Evolutionary conservation across 2,329 filamentous ascomycete species (phyloP), one percentile per base, ranked within the genome.

Genomic region (Verticillium longisporum): DNA sequence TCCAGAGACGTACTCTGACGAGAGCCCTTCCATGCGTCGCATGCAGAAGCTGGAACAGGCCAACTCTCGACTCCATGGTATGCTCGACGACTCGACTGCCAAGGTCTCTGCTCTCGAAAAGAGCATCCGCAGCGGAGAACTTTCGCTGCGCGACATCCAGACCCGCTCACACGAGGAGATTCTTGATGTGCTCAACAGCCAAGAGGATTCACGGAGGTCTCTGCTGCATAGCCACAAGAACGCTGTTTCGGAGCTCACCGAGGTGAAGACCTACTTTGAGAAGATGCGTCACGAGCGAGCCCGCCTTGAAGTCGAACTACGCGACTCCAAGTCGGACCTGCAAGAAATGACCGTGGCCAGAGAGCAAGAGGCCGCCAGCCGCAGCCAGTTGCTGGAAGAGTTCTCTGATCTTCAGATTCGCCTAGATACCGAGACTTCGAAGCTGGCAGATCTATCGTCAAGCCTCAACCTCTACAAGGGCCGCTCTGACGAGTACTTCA

Each of bases 401-500:
- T 97, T 94, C 73, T 88, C 93, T 1, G 95, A 98, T 69, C 80
- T 98, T 57, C 95, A 98, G 70, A 97, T 98, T 68, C 87, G 92
- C 55, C 83, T 98, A 15, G 95, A 98, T 71, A 88, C 90, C 6
- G 95, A 98, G 75, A 86, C 87, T 1, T 96, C 92, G 1, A 94
- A 90, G 72, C 82, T 94, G 33, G 85, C 88, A 33, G 94, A 99
- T 73, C 87, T 97, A 55, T 87, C 86, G 7, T 89, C 92, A 3
- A 96, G 90, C 72, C 83, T 98, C 53, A 88, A 87, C 63, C 78
- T 97, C 64, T 99, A 98, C 81, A 97, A 96, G 82, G 87, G 86
- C 65, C 88, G 94, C 54, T 90, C 94, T 4, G 92, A 98, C 70
- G 94, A 98, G 72, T 98, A 99, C 75, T 99, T 97, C 76, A 90